Percentiles rank a stretch among this genome's conserved stretches.
Evolutionary conservation across 1,284 basidiomycete genomes (phyloP).

Genomic region (Inonotus hispidus): DNA sequence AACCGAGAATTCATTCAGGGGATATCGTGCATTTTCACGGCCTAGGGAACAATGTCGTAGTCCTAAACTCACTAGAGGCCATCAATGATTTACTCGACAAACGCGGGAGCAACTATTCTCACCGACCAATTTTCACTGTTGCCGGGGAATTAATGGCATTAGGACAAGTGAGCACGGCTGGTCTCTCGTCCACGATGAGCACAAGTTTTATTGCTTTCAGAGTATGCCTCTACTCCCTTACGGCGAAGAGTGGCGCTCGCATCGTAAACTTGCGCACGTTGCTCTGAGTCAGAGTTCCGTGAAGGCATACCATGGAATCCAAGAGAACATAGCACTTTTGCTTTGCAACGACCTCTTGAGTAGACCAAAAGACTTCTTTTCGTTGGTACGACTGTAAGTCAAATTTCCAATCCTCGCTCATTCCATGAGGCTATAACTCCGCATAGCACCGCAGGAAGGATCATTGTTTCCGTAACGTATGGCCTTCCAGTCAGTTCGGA

Average conservation of each 20-base stretch:
- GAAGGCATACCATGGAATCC: neutral
- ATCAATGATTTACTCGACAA: slow-evolving; percentile 42
- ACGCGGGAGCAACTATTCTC: slow-evolving; percentile 41
- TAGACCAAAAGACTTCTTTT: slow-evolving; percentile 6
- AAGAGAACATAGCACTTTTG: neutral
- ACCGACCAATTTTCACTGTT: slow-evolving; percentile 23
- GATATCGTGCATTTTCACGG: slow-evolving; percentile 42
- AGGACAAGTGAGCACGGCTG: neutral
- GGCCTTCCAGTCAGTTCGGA: slow-evolving; percentile 27
- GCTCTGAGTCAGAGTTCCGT: slow-evolving; percentile 1
- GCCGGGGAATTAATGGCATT: neutral
- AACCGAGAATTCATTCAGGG: no score
- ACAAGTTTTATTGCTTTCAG: no score
- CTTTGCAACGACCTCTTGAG: slow-evolving; percentile 9
- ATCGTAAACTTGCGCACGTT: slow-evolving; percentile 7
- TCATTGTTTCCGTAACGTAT: neutral
- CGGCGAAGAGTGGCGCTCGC: slow-evolving; percentile 12
- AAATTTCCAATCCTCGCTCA: neutral
- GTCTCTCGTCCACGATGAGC: no score
- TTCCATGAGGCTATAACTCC: neutral
- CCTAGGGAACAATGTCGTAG: slow-evolving; percentile 42
- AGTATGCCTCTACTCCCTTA: slow-evolving; percentile 3
- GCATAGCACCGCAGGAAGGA: neutral
- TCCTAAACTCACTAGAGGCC: slow-evolving; percentile 40
- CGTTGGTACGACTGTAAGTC: neutral